Percentiles rank a stretch among this genome's conserved stretches.
Conservation (phyloP, 257 asterid species). For the Solanum pimpinellifolium region DNA sequence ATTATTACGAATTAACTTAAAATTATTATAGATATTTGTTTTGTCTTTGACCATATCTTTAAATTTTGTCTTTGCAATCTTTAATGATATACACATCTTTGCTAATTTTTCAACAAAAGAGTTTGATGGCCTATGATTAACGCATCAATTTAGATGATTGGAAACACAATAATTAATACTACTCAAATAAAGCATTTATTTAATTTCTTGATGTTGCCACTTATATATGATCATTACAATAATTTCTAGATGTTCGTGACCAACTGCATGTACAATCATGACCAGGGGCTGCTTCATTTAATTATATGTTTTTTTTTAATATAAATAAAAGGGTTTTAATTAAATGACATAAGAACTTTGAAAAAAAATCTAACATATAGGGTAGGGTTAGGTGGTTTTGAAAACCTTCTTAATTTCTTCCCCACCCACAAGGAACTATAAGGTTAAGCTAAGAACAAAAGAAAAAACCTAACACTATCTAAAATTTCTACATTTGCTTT, state of each 20-base stretch:
- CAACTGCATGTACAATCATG: neutral
- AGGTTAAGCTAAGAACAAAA: neutral
- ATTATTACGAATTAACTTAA: too few relatives aligned
- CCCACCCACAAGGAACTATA: neutral
- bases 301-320: neutral
- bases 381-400: slow-evolving; percentile 8
- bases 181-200: neutral
- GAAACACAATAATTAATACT: neutral
- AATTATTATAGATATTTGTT: too few relatives aligned
- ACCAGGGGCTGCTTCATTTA: neutral
- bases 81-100: too few relatives aligned
- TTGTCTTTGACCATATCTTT: too few relatives aligned
- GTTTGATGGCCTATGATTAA: too few relatives aligned
- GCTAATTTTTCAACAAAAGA: too few relatives aligned
- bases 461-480: neutral
- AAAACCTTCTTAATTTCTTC: neutral
- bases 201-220: neutral
- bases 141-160: neutral
- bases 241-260: neutral
- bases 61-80: too few relatives aligned
- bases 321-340: neutral
- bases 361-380: slow-evolving; percentile 5
- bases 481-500: neutral
- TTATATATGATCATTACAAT: neutral
- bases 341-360: slow-evolving; percentile 16